Evolutionary conservation across 768 basidiomycete genomes (phyloP).

Genomic region (Mrakia frigida): DNA sequence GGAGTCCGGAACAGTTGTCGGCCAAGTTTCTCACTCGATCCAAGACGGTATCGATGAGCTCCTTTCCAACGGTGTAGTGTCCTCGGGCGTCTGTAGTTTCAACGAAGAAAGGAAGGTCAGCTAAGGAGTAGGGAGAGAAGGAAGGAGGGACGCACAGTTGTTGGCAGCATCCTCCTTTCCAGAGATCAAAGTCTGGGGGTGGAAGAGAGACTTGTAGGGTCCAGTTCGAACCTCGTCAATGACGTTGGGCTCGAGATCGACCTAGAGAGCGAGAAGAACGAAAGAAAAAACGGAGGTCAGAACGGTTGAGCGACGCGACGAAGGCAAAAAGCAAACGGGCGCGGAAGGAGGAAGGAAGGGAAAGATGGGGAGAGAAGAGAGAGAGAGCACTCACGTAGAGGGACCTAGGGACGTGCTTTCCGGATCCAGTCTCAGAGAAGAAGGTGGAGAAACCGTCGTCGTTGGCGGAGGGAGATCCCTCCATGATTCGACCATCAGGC

Average conservation of each 20-base stretch:
- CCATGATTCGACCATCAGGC: conserved; percentile 90
- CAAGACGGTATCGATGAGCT: conserved; percentile 93
- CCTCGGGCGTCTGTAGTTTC: conserved; percentile 80
- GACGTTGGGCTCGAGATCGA: conserved; percentile 76
- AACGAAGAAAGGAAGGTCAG: conserved; percentile 23
- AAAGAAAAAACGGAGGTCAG: not conserved
- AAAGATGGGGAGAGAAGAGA: not conserved
- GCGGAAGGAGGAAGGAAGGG: not conserved
- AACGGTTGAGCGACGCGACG: not conserved
- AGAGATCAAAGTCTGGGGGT: conserved; percentile 92
- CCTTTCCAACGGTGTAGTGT: conserved; percentile 98
- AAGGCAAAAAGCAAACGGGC: not conserved
- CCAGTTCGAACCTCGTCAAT: conserved; percentile 96
- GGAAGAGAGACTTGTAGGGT: conserved; percentile 93
- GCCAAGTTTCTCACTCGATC: conserved; percentile 94
- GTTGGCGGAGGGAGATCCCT: conserved; percentile 65
- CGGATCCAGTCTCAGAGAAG: conserved; percentile 96
- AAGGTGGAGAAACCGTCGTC: conserved; percentile 97
- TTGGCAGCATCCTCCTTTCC: conserved; percentile 99
- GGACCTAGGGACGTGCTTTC: conserved; percentile 95
- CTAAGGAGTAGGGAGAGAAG: conserved; percentile 23
- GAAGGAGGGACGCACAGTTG: conserved; percentile 65
- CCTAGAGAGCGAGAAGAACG: conserved; percentile 34
- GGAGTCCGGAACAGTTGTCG: conserved; percentile 94
- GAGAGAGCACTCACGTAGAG: conserved; percentile 62